A percentile compares a stretch with the other conserved stretches of the same genome.
Evolutionary conservation across 352 stramenopile genomes (phyloP).

Genomic region (Detonula confervacea): DNA sequence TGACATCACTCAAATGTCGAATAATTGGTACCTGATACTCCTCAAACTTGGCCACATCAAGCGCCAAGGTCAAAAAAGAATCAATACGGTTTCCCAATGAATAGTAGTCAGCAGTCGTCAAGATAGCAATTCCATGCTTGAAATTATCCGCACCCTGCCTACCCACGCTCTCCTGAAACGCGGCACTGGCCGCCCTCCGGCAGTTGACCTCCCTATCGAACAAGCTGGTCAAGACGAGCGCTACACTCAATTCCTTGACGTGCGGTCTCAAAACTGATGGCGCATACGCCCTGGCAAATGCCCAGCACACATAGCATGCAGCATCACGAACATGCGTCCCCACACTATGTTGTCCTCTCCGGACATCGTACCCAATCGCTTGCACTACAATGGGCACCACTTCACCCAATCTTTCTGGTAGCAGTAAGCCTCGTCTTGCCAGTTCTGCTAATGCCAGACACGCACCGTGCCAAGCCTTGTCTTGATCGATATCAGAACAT

Average conservation of each 20-base stretch:
- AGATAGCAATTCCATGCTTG: slow-evolving; percentile 95
- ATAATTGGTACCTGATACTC: slow-evolving; percentile 81
- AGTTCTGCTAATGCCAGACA: slow-evolving; percentile 97
- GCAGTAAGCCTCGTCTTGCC: slow-evolving; percentile 92
- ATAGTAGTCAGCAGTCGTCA: slow-evolving; percentile 97
- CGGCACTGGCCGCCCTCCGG: slow-evolving; percentile 95
- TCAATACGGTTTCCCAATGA: slow-evolving; percentile 92
- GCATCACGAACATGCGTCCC: slow-evolving; percentile 97
- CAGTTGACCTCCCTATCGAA: slow-evolving; percentile 99
- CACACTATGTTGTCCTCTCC: slow-evolving; percentile 93
- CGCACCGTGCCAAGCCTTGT: slow-evolving; percentile 95
- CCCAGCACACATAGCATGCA: slow-evolving; percentile 98
- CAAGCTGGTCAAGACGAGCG: slow-evolving; percentile 93
- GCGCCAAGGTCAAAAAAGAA: slow-evolving; percentile 92
- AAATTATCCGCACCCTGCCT: slow-evolving; percentile 89
- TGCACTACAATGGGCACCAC: slow-evolving; percentile 92
- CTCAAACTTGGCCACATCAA: slow-evolving; percentile 91
- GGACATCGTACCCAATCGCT: slow-evolving; percentile 92
- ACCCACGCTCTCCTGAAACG: slow-evolving; percentile 96
- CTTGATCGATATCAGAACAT: slow-evolving; percentile 91
- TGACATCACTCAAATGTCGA: slow-evolving; percentile 81
- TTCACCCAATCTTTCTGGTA: slow-evolving; percentile 91
- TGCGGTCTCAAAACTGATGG: slow-evolving; percentile 90
- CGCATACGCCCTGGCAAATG: slow-evolving; percentile 94
- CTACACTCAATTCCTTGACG: slow-evolving; percentile 89